These are phyloP conservation scores for Cercospora zeina DNA, from an alignment of 2,329 filamentous ascomycete genomes.

Conservation along the genomic window DNA sequence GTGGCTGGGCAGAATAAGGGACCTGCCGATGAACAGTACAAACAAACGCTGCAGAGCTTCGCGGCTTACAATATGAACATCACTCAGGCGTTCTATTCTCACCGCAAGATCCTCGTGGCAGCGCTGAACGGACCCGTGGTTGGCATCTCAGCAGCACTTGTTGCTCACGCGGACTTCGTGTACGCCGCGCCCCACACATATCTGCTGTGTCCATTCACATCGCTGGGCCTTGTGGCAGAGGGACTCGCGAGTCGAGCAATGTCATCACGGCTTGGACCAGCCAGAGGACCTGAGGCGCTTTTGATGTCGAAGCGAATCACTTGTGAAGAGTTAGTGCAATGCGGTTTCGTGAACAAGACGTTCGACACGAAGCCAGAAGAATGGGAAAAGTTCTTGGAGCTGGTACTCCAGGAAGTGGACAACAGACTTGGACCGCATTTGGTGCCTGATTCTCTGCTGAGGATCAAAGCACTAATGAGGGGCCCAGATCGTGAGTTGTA, in stretches of 20 bases:
- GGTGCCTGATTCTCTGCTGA: conserved; percentile 72
- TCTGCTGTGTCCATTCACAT: conserved; percentile 87
- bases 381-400: conserved; percentile 65
- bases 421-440: conserved; percentile 78
- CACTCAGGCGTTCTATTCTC: conserved; percentile 85
- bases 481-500: conserved; percentile 69
- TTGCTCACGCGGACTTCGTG: conserved; percentile 86
- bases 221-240: conserved; percentile 85
- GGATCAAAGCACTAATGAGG: conserved; percentile 82
- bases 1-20: conserved; percentile 45
- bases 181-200: conserved; percentile 81
- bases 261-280: conserved; percentile 74
- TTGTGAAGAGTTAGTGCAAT: conserved; percentile 69
- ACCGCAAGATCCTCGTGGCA: conserved; percentile 88
- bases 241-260: conserved; percentile 78
- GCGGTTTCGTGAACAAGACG: conserved; percentile 84
- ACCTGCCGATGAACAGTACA: conserved; percentile 45
- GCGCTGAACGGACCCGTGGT: conserved; percentile 91
- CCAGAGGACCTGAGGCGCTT: conserved; percentile 86
- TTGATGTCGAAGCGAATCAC: conserved; percentile 82
- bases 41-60: conserved; percentile 69
- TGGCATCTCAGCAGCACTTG: conserved; percentile 80
- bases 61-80: conserved; percentile 82
- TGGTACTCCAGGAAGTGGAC: conserved; percentile 77
- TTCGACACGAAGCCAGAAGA: conserved; percentile 63